Evolutionary conservation across 2,329 filamentous ascomycete genomes (phyloP).

Genomic region (Trichoderma atroviride): DNA sequence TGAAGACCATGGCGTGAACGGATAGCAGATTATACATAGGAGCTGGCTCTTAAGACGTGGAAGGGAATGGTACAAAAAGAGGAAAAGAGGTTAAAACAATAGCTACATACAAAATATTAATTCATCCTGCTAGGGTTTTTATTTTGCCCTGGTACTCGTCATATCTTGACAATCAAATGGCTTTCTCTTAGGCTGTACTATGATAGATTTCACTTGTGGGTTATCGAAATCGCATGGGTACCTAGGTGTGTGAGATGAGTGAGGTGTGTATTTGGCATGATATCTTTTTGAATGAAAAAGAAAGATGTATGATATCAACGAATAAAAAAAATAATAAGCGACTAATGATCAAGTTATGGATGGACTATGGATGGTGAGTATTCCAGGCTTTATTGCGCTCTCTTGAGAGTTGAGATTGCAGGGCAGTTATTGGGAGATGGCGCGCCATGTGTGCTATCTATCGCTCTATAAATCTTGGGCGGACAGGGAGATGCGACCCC

Average conservation of each 20-base stretch:
- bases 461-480: neutral
- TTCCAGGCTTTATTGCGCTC: neutral
- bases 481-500: conserved; percentile 1
- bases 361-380: neutral
- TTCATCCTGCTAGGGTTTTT: neutral
- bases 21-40: neutral
- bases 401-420: neutral
- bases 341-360: too few species aligned
- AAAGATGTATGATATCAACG: neutral
- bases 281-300: neutral
- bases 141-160: neutral
- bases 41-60: neutral
- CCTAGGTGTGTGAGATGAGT: too few species aligned
- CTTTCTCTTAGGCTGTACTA: conserved; percentile 6
- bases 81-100: neutral
- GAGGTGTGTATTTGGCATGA: neutral
- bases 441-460: neutral
- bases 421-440: neutral
- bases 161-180: neutral
- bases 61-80: neutral
- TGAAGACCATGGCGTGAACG: conserved; percentile 81
- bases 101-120: neutral
- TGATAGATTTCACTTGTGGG: neutral
- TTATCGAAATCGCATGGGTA: too few species aligned
- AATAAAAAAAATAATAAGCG: too few species aligned